These are phyloP conservation scores for Murraya paniculata DNA, from an alignment of 345 rosid species.

Conservation along the genomic window DNA sequence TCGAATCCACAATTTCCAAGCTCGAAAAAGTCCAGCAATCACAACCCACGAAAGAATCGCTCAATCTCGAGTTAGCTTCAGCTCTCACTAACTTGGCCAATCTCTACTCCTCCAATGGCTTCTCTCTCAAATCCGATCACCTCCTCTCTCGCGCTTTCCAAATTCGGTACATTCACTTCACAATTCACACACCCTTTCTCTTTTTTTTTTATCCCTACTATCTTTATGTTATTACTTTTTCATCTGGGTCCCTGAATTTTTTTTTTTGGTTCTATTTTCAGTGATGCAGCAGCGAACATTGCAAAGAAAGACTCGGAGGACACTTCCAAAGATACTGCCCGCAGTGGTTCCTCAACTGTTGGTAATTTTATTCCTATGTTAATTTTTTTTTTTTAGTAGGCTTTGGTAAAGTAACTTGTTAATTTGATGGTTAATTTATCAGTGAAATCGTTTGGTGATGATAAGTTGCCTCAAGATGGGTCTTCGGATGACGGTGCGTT, in stretches of 20 bases:
- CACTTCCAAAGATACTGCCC: conserved; percentile 12
- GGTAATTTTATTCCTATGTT: conserved; percentile 21
- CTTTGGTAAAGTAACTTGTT: neutral
- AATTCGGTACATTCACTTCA: conserved; percentile 33
- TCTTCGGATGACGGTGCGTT: conserved; percentile 68
- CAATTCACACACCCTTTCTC: neutral
- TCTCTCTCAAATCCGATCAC: conserved; percentile 77
- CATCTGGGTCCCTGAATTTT: conserved; percentile 7
- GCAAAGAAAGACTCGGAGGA: conserved; percentile 20
- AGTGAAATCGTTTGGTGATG: conserved; percentile 11
- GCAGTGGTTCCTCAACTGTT: conserved; percentile 22
- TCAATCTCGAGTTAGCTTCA: conserved; percentile 49
- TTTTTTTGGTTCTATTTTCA: conserved; percentile 2
- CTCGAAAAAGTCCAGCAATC: neutral
- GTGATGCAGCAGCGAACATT: conserved; percentile 22
- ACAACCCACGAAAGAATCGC: conserved; percentile 22
- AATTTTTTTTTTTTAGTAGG: neutral
- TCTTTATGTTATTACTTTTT: neutral
- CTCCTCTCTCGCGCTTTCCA: conserved; percentile 56
- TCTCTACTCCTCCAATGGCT: conserved; percentile 67
- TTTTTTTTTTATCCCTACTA: conserved; percentile 1
- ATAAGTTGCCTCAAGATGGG: conserved; percentile 26
- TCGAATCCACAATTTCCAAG: conserved; percentile 50
- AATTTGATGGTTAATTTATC: conserved; percentile 2
- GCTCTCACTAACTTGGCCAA: conserved; percentile 61